These are phyloP conservation scores for Macrolepiota fuliginosa DNA, from an alignment of 768 basidiomycete species.

Conservation along the genomic window DNA sequence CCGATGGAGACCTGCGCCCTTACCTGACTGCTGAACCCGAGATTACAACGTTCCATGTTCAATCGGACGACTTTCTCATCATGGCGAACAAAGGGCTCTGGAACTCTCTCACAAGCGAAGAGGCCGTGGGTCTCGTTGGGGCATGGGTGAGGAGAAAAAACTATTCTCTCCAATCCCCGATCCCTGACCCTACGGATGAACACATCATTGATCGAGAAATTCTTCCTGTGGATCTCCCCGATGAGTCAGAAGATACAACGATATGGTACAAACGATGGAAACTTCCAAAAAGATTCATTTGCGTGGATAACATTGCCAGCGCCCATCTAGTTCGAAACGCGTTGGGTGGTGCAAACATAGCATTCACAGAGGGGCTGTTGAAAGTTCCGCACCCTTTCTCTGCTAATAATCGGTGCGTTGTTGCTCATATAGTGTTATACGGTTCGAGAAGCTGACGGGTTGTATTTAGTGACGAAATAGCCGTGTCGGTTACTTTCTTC, in stretches of 20 bases:
- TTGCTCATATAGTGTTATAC: not conserved
- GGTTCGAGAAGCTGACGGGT: not conserved
- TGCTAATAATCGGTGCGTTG: slow-evolving; percentile 1
- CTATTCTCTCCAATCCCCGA: not conserved
- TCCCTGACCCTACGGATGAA: slow-evolving; percentile 1
- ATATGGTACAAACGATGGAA: slow-evolving; percentile 34
- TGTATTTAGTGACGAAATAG: slow-evolving; percentile 13
- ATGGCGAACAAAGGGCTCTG: slow-evolving; percentile 52
- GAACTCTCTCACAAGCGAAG: slow-evolving; percentile 52
- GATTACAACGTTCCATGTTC: slow-evolving; percentile 39
- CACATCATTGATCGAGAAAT: slow-evolving; percentile 23
- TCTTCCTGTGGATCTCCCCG: slow-evolving; percentile 21
- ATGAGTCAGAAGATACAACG: slow-evolving; percentile 25
- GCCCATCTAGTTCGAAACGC: slow-evolving; percentile 50
- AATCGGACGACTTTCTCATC: slow-evolving; percentile 51
- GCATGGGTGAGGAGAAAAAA: slow-evolving; percentile 35
- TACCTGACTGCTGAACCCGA: slow-evolving; percentile 53
- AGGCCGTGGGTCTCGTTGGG: slow-evolving; percentile 53
- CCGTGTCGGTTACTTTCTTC: slow-evolving; percentile 1
- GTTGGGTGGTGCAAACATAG: slow-evolving; percentile 43
- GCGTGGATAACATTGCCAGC: slow-evolving; percentile 39
- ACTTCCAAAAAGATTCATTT: slow-evolving; percentile 36
- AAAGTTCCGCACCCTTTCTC: slow-evolving; percentile 5
- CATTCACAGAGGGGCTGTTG: slow-evolving; percentile 38
- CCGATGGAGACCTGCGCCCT: slow-evolving; percentile 36